These are phyloP conservation scores for Chaetomiaceae sp. DNA, from an alignment of 2,329 filamentous ascomycete genomes.

Conservation along the genomic window DNA sequence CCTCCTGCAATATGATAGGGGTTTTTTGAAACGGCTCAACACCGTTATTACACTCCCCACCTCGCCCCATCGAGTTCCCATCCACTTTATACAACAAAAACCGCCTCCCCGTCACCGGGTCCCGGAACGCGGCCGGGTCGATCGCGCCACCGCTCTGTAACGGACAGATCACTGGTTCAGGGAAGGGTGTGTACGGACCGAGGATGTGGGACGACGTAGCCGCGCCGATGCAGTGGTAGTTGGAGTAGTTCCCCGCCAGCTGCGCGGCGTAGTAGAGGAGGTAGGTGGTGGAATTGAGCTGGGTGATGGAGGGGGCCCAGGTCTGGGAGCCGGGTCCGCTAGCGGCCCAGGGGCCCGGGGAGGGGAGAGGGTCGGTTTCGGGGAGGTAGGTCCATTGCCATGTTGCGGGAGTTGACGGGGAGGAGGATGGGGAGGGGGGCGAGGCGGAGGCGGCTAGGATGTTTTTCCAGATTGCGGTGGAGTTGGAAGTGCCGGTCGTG, in stretches of 20 bases:
- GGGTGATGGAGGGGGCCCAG: conserved; percentile 50
- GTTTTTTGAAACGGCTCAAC: conserved; percentile 41
- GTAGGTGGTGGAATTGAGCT: conserved; percentile 27
- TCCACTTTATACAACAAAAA: conserved; percentile 65
- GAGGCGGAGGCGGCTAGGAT: conserved; percentile 42
- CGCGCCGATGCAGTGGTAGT: conserved; percentile 53
- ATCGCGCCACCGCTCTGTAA: conserved; percentile 55
- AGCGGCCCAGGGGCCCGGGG: conserved; percentile 42
- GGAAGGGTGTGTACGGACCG: conserved; percentile 50
- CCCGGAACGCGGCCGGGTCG: conserved; percentile 56
- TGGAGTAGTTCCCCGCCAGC: conserved; percentile 19
- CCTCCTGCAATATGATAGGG: conserved; percentile 53
- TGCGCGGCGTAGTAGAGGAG: conserved; percentile 48
- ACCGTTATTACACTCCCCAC: conserved; percentile 44
- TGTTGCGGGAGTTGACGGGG: conserved; percentile 27
- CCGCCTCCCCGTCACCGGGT: conserved; percentile 45
- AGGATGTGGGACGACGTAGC: conserved; percentile 41
- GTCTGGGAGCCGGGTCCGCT: conserved; percentile 25
- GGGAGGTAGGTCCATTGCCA: conserved; percentile 35
- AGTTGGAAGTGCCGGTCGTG: background rate
- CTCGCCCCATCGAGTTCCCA: conserved; percentile 50
- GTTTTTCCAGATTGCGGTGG: conserved; percentile 27
- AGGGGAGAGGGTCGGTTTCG: conserved; percentile 43
- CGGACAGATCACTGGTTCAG: conserved; percentile 49
- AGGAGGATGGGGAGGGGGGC: too few relatives aligned